Conservation (phyloP, 1,284 basidiomycete genomes). For the Pyrrhoderma noxium region DNA sequence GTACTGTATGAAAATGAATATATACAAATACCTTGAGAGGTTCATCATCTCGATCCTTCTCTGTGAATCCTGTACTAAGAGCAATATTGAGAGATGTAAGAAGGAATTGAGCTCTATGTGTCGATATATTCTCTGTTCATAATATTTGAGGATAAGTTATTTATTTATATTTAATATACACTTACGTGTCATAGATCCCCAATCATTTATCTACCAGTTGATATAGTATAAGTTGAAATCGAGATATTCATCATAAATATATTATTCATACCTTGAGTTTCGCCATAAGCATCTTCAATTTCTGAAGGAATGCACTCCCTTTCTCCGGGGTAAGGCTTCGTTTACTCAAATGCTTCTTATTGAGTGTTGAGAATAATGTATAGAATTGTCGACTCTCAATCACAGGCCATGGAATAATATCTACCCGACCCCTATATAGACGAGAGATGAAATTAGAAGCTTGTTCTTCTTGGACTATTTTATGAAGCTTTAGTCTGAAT, state of each 20-base stretch:
- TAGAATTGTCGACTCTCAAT: conserved; percentile 57
- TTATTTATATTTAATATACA: background rate
- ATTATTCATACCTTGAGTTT: conserved; percentile 47
- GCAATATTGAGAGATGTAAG: conserved; percentile 36
- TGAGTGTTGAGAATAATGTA: conserved; percentile 37
- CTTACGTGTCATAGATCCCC: conserved; percentile 55
- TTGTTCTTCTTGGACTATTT: conserved; percentile 52
- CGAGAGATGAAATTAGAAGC: conserved; percentile 54
- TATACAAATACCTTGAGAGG: conserved; percentile 38
- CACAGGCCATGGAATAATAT: conserved; percentile 60
- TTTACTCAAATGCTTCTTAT: conserved; percentile 37
- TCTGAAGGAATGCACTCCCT: conserved; percentile 48
- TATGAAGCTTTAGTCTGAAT: conserved; percentile 46
- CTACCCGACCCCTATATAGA: conserved; percentile 45
- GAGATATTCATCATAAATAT: background rate
- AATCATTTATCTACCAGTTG: conserved; percentile 45
- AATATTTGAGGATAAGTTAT: background rate
- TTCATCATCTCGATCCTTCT: conserved; percentile 39
- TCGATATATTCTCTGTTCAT: conserved; percentile 44
- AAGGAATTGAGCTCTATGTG: conserved; percentile 44
- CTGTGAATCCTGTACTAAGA: conserved; percentile 38
- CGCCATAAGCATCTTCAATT: conserved; percentile 58
- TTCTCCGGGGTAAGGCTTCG: conserved; percentile 42
- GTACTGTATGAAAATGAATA: background rate
- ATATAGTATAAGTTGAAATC: background rate